Evolutionary conservation across 495 filamentous ascomycete species (phyloP).

Genomic region (Podospora tetraspora): DNA sequence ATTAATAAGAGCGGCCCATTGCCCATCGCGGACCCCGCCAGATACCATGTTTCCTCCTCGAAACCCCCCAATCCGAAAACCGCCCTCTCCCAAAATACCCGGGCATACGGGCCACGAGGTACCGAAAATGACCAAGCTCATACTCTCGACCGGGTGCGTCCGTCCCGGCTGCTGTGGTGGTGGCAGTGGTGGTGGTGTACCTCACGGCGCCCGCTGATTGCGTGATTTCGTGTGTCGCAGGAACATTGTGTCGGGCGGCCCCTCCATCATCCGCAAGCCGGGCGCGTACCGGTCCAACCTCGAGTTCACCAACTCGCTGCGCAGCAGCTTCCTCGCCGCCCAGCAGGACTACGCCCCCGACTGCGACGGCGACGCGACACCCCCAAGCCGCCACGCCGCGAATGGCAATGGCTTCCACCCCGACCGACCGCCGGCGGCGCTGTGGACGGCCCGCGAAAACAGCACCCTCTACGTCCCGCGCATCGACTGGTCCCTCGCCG

Average conservation of each 20-base stretch:
- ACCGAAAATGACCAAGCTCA: conserved; percentile 63
- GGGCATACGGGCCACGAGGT: background rate
- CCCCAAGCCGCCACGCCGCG: conserved; percentile 7
- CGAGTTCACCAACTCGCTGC: conserved; percentile 80
- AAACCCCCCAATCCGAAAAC: background rate
- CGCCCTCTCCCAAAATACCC: background rate
- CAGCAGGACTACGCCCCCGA: conserved; percentile 54
- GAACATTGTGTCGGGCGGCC: conserved; percentile 77
- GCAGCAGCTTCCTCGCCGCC: conserved; percentile 68
- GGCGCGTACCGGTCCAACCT: conserved; percentile 74
- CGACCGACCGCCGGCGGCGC: conserved; percentile 30
- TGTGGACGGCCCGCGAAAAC: conserved; percentile 62
- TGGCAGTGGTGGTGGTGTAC: conserved; percentile 6
- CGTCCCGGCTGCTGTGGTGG: conserved; percentile 1
- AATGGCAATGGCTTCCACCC: conserved; percentile 16
- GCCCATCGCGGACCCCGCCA: conserved; percentile 23
- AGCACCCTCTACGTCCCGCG: conserved; percentile 68
- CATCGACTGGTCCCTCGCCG: conserved; percentile 63
- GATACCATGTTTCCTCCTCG: conserved; percentile 1
- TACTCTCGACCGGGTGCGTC: conserved; percentile 80
- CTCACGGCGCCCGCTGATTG: conserved; percentile 18
- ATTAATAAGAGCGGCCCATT: conserved; percentile 26
- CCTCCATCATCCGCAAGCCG: conserved; percentile 73
- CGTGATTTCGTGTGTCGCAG: conserved; percentile 39
- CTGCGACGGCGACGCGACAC: conserved; percentile 41